phyloP scores from a whole-genome alignment of 23 red algal species.

The Gracilaria gracilis region DNA sequence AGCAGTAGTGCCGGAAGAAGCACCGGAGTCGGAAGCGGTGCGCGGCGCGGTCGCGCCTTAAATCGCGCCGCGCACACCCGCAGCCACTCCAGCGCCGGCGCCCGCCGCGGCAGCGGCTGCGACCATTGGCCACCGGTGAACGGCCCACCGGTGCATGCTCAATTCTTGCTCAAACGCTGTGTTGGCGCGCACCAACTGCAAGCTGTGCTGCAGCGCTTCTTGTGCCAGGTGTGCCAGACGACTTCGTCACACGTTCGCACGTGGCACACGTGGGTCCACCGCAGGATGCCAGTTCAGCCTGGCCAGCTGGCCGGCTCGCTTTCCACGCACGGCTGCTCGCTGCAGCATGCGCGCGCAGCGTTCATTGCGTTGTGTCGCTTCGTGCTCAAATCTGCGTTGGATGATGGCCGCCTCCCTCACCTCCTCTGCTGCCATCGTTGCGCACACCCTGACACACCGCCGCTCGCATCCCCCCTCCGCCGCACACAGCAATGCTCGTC shows the following conservation, averaged over 20 bases:
- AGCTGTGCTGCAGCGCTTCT: no score
- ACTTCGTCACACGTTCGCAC: no score
- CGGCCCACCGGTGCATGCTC: not conserved
- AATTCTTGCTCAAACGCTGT: not conserved
- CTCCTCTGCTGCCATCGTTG: no score
- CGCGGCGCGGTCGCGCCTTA: not conserved
- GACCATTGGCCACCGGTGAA: constrained; percentile 2
- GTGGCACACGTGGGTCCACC: not conserved
- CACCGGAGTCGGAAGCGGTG: not conserved
- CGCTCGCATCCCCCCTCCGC: not conserved
- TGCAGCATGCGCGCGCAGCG: no score
- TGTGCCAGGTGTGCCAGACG: no score
- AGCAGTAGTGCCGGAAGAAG: constrained; percentile 27
- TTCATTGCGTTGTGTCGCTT: no score
- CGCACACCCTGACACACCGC: not conserved
- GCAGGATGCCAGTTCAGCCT: no score
- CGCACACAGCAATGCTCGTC: constrained; percentile 79
- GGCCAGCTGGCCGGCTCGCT: not conserved
- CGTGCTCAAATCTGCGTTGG: no score
- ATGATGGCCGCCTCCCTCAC: no score
- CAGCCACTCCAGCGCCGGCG: not conserved
- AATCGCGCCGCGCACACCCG: not conserved
- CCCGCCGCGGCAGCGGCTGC: not conserved
- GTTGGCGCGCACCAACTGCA: not conserved
- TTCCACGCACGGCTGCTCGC: not conserved